Conservation (phyloP, 176 grass and related monocot species). For the Triticum monococcum region DNA sequence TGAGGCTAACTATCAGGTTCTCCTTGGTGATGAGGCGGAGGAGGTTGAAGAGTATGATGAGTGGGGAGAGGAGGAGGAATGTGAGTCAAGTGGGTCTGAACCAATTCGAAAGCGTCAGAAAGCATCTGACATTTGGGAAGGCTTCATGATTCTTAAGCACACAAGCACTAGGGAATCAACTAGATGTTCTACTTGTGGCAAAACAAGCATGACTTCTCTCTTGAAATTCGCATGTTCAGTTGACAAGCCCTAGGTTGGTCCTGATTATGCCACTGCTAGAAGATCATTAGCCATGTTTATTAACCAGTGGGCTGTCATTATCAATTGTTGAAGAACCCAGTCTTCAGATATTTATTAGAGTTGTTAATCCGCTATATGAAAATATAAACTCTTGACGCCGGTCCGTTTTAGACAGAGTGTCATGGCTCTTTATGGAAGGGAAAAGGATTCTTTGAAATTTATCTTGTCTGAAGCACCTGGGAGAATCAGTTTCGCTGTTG, state of each 20-base stretch:
- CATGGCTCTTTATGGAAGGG: slow-evolving; percentile 19
- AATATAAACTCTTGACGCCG: not conserved
- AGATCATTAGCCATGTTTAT: slow-evolving; percentile 21
- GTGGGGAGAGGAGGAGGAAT: not conserved
- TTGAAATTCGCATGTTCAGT: not conserved
- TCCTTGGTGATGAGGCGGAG: not conserved
- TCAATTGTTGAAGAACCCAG: not conserved
- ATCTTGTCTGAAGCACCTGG: slow-evolving; percentile 16
- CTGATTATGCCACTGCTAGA: not conserved
- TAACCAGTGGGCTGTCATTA: slow-evolving; percentile 5
- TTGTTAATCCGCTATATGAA: not conserved
- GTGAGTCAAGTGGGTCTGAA: not conserved
- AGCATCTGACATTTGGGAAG: slow-evolving; percentile 30
- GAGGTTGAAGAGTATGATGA: not conserved
- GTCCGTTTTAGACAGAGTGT: not conserved
- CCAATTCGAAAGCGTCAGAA: slow-evolving; percentile 9
- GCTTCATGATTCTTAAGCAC: not conserved
- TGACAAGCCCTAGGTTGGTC: not conserved
- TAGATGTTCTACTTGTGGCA: not conserved
- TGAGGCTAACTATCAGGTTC: not conserved
- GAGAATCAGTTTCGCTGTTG: slow-evolving; percentile 13
- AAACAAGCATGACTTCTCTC: not conserved
- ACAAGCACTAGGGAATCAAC: not conserved
- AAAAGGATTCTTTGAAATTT: not conserved
- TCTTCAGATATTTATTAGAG: not conserved